Conservation (phyloP, 805 yeast genomes). For the Ogataea ramenticola region DNA sequence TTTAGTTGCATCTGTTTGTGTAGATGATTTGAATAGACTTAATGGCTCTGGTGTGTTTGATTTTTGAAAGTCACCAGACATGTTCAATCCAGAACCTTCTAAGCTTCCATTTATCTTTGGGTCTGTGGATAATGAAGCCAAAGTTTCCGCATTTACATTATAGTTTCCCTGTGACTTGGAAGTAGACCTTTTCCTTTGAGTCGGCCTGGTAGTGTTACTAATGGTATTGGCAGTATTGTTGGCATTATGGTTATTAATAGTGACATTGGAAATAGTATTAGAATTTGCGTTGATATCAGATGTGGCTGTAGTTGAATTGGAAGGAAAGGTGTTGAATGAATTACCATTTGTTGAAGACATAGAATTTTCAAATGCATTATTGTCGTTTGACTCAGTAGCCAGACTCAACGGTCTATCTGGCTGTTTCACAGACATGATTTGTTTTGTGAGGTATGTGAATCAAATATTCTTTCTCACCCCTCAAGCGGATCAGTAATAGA, state of each 20-base stretch:
- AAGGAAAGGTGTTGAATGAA: neutral
- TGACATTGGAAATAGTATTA: neutral
- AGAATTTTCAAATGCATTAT: neutral
- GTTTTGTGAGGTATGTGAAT: neutral
- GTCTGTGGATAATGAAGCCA: slow-evolving; percentile 8
- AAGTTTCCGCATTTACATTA: slow-evolving; percentile 18
- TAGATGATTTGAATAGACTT: neutral
- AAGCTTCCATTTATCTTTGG: neutral
- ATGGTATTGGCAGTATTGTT: neutral
- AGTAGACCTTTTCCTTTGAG: slow-evolving; percentile 22
- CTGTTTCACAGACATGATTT: neutral
- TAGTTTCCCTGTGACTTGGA: slow-evolving; percentile 26
- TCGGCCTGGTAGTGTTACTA: neutral
- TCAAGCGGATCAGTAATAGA: neutral
- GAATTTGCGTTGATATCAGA: neutral
- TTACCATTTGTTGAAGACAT: neutral
- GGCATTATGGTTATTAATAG: too few relatives aligned
- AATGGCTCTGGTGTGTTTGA: neutral
- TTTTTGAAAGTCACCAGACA: neutral
- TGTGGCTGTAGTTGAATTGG: neutral
- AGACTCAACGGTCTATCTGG: neutral
- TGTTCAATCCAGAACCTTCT: neutral
- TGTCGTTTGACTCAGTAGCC: neutral
- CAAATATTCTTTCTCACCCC: too few relatives aligned
- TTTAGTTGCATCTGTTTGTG: neutral